phyloP scores from a whole-genome alignment of 352 stramenopile genomes.

The Nothophytophthora sp. region DNA sequence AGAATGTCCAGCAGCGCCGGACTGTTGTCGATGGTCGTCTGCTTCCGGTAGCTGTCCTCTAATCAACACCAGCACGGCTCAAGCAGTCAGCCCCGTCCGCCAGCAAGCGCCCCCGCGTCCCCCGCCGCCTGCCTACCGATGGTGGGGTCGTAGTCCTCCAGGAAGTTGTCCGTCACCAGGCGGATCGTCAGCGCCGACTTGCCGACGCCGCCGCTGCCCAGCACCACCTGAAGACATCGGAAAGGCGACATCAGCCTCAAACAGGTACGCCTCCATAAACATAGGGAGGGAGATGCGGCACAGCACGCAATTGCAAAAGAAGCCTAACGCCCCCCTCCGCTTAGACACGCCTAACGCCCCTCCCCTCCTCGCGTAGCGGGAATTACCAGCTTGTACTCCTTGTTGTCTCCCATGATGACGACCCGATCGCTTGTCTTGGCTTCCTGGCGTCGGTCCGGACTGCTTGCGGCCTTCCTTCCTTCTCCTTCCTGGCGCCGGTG shows the following conservation, averaged over 20 bases:
- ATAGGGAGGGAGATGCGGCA: slow-evolving; percentile 4
- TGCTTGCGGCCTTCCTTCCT: slow-evolving; percentile 15
- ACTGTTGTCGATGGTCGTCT: slow-evolving; percentile 84
- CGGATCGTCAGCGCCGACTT: slow-evolving; percentile 93
- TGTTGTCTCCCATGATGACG: slow-evolving; percentile 60
- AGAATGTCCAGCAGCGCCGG: slow-evolving; percentile 89
- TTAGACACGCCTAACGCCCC: no score
- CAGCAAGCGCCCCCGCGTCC: no score
- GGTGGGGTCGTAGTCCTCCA: slow-evolving; percentile 94
- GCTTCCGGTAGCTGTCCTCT: slow-evolving; percentile 94
- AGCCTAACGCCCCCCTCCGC: background rate
- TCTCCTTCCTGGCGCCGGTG: slow-evolving; percentile 23
- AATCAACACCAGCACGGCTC: background rate
- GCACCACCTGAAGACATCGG: slow-evolving; percentile 58
- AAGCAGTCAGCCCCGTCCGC: background rate
- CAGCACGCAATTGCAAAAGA: background rate
- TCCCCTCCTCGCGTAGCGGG: background rate
- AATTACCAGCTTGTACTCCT: slow-evolving; percentile 88
- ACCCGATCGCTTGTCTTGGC: slow-evolving; percentile 19
- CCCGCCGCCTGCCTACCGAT: no score
- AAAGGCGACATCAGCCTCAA: background rate
- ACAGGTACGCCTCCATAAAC: background rate
- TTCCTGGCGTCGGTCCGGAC: slow-evolving; percentile 18
- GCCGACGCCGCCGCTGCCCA: slow-evolving; percentile 89
- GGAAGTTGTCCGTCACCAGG: slow-evolving; percentile 92